Conservation (phyloP, 352 stramenopile genomes). For the Peronospora tabacina region DNA sequence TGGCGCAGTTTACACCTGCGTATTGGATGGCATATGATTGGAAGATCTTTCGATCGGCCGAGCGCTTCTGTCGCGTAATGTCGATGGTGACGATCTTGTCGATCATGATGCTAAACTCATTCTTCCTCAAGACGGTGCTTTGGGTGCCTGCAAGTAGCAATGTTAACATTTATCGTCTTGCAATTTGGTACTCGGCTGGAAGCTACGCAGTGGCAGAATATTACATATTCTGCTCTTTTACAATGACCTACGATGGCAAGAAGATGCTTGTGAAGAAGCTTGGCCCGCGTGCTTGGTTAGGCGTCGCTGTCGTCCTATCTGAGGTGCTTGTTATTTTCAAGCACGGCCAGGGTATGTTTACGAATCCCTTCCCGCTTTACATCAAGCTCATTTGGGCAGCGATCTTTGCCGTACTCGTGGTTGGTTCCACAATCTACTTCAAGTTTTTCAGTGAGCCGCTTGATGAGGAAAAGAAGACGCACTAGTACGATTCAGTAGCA, state of each 20-base stretch:
- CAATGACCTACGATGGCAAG: slow-evolving; percentile 48
- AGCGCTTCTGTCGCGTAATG: slow-evolving; percentile 87
- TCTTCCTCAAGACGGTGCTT: slow-evolving; percentile 92
- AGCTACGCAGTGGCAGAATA: slow-evolving; percentile 85
- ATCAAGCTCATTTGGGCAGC: slow-evolving; percentile 78
- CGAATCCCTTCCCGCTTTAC: slow-evolving; percentile 69
- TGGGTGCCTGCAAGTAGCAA: slow-evolving; percentile 81
- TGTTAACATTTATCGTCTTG: slow-evolving; percentile 74
- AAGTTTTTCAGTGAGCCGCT: slow-evolving; percentile 52
- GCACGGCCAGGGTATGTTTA: slow-evolving; percentile 83
- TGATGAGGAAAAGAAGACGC: slow-evolving; percentile 30
- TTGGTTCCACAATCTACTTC: slow-evolving; percentile 83
- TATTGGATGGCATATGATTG: slow-evolving; percentile 90
- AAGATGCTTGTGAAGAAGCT: slow-evolving; percentile 73
- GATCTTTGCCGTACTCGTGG: slow-evolving; percentile 63
- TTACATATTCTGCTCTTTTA: slow-evolving; percentile 87
- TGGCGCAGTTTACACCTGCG: slow-evolving; percentile 85
- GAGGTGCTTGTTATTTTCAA: slow-evolving; percentile 81
- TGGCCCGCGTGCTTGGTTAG: slow-evolving; percentile 73
- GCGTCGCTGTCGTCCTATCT: slow-evolving; percentile 64
- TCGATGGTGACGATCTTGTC: slow-evolving; percentile 87
- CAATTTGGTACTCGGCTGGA: slow-evolving; percentile 79
- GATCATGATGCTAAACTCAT: slow-evolving; percentile 93
- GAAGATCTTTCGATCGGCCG: slow-evolving; percentile 89
- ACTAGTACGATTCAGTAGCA: slow-evolving; percentile 10